Base-by-base conservation (phyloP, 2,329 filamentous ascomycete genomes). In the Tympanopsis confertula region DNA sequence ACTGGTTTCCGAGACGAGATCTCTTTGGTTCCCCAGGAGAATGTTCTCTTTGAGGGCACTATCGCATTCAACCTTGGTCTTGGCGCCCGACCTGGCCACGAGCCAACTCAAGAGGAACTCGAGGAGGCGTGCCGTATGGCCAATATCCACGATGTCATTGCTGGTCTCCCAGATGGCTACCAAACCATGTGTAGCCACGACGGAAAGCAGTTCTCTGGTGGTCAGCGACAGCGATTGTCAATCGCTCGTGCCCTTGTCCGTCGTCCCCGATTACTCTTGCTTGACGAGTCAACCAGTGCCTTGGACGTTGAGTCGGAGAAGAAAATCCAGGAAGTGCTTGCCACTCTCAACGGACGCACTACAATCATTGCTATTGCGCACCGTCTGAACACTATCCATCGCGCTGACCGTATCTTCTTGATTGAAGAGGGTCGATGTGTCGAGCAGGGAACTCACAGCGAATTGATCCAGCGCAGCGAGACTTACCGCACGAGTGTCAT, bases 281-380 rank as follows among this genome's bases (percentile, higher is more conserved):
- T 93, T 1, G 86, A 94, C 48, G 86, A 93, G 62, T 82, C 82
- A 20, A 93, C 86, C 0, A 83, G 77, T 30, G 82, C 81, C 3
- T 65, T 94, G 3, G 86, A 93, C 48, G 72, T 74, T 0, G 78
- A 79, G 49, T 81, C 73, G 36, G 81, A 85, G 37, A 63, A 65
- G 4, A 57, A 78, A 7, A 68, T 93, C 18, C 72, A 84, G 39
- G 68, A 80, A 19, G 79, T 76, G 0, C 59, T 86, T 32, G 72
- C 66, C 0, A 64, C 66, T 2, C 61, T 61, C 35, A 46, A 35
- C 5, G 40, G 43, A 19, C 68, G 55, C 39, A 70, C 71, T 35
- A 77, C 71, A 0, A 69, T 75, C 13, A 62, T 77, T 44, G 70
- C 70, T 17, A 73, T 77, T 40, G 72, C 72, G 2, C 73, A 77